These are phyloP conservation scores for Tripterygium wilfordii DNA, from an alignment of 177 flowering plant genomes.

Conservation along the genomic window DNA sequence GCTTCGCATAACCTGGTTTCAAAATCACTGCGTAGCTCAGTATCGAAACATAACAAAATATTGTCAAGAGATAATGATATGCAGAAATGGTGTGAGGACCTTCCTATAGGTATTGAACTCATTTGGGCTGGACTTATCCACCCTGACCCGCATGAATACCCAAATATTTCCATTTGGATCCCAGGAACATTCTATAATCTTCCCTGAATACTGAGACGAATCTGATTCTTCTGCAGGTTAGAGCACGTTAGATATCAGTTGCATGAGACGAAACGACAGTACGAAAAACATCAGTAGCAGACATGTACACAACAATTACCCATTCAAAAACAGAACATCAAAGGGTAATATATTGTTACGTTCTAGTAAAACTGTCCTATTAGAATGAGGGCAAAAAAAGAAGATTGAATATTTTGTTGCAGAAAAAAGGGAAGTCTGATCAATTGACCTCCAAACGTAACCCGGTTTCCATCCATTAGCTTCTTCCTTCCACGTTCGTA, in stretches of 20 bases:
- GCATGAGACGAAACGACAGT: too few relatives aligned
- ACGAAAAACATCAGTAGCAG: too few relatives aligned
- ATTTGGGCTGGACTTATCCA: constrained; percentile 81
- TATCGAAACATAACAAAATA: background rate
- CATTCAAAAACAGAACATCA: too few relatives aligned
- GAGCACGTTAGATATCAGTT: background rate
- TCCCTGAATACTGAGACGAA: constrained; percentile 56
- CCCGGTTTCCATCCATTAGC: constrained; percentile 68
- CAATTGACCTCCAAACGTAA: constrained; percentile 57
- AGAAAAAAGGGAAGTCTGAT: background rate
- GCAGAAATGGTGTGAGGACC: constrained; percentile 28
- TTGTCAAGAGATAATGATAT: background rate
- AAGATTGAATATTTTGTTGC: too few relatives aligned
- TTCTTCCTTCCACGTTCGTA: constrained; percentile 77
- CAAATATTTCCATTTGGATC: constrained; percentile 53
- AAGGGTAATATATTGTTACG: too few relatives aligned
- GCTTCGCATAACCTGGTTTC: constrained; percentile 86
- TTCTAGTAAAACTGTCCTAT: too few relatives aligned
- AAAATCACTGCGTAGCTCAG: background rate
- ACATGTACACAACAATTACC: too few relatives aligned
- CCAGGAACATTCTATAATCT: constrained; percentile 90
- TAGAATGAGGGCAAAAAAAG: too few relatives aligned
- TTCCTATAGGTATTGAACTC: constrained; percentile 80
- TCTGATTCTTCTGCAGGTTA: constrained; percentile 66
- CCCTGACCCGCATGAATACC: constrained; percentile 74